Base-by-base conservation (phyloP, 805 yeast species). In the Starmera amethionina region DNA sequence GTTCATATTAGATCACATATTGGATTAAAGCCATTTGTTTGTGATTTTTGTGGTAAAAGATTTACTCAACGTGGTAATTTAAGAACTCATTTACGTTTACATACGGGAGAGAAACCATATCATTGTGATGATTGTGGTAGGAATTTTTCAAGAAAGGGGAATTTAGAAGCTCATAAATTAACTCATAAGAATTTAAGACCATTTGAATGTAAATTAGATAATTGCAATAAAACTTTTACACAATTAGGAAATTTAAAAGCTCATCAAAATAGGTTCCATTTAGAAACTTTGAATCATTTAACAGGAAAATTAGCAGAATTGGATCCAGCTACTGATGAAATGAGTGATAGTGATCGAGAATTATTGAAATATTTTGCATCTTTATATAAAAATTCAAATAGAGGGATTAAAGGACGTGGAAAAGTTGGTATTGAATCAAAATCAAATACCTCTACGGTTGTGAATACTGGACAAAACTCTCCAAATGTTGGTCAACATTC, bases 241-340 rank as follows among this genome's bases (percentile, higher is more conserved):
- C 97, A 89, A 64, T 68, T 89, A 51, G 97, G 97, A 4, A 89
- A 89, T 55, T 71, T 89, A 67, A 89, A 90, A 61, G 84, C 95
- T 1, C 97, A 90, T 60, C 97, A 89, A 56, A 90, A 89, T 61
- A 70, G 89, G 50, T 87, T 88, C 55, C 97, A 88, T 59, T 61
- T 78, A 47, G 75, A 74, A 13, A 79, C 94, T 0, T 67, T 90
- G 46, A 77, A 77, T 48, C 66, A 65, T 29, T 65, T 88, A 55
- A 84, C 94, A 2, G 73, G 68, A 43, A 75, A 70, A 48, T 61
- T 83, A 45, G 88, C 90, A 1, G 79, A 75, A 47, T 60, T 78
- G 40, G 75, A 79, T 16, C 71, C 74, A 4, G 67, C 70, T 34
- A 64, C 65, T 43, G 60, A 62, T 38, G 56, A 65, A 16, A 63